Evolutionary conservation across 2,329 filamentous ascomycete species (phyloP).

Genomic region (Niveomyces coronatus): DNA sequence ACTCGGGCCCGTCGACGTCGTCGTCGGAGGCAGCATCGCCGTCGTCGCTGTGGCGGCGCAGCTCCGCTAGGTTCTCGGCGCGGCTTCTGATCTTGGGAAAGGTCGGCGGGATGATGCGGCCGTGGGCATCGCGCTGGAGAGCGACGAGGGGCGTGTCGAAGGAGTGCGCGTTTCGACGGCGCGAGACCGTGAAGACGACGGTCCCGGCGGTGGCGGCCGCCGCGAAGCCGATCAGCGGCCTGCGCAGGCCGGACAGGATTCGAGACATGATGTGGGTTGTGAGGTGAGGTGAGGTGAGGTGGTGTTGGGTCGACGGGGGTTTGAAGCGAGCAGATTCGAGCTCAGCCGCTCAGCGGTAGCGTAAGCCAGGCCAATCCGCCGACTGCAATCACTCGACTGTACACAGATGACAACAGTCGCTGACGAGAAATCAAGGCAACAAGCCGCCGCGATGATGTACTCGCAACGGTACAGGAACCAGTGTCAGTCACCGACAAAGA

Average conservation of each 20-base stretch:
- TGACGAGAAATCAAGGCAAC: too few relatives aligned
- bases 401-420: too few relatives aligned
- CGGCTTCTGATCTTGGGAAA: slow-evolving; percentile 26
- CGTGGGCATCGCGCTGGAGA: slow-evolving; percentile 25
- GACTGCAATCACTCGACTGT: too few relatives aligned
- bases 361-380: too few relatives aligned
- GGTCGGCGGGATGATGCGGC: slow-evolving; percentile 27
- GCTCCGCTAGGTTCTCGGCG: slow-evolving; percentile 28
- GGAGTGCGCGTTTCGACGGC: slow-evolving; percentile 19
- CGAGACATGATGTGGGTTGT: slow-evolving; percentile 20
- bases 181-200: slow-evolving; percentile 19
- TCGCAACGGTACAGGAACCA: too few relatives aligned
- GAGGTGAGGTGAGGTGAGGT: not conserved
- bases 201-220: slow-evolving; percentile 21
- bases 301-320: not conserved
- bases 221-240: slow-evolving; percentile 23
- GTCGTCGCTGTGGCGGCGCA: slow-evolving; percentile 21
- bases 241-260: slow-evolving; percentile 24
- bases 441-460: too few relatives aligned
- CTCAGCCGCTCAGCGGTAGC: too few relatives aligned
- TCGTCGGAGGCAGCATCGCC: slow-evolving; percentile 32
- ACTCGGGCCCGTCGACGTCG: too few relatives aligned
- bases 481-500: too few relatives aligned
- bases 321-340: too few relatives aligned
- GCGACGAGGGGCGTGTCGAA: slow-evolving; percentile 23